Evolutionary conservation across 768 basidiomycete genomes (phyloP), one percentile per base, ranked within the genome.

Genomic region (Psilocybe cubensis): DNA sequence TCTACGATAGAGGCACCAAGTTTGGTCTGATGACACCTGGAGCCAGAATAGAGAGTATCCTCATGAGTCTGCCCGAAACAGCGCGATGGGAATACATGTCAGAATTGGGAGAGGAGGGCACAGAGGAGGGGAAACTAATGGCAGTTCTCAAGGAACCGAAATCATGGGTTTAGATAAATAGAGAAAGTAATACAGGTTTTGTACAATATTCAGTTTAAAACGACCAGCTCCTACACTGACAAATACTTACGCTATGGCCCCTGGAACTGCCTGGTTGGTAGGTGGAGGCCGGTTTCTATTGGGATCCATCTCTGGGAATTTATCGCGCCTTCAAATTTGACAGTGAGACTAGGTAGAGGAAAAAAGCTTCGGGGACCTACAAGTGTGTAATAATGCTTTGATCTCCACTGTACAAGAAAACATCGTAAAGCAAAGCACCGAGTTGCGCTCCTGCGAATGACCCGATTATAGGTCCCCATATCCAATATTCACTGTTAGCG

Each of bases 61-160:
- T 95, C 35, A 94, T 94, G 92, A 92, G 88, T 70, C 72, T 96
- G 51, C 94, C 94, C 0, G 88, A 94, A 73, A 89, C 85, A 4
- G 91, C 91, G 23, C 80, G 91, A 60, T 96, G 93, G 93, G 94
- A 96, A 73, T 96, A 95, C 70, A 88, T 88, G 84, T 79, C 83
- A 3, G 88, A 91, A 6, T 70, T 94, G 61, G 92, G 89, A 2
- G 76, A 72, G 18, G 77, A 85, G 56, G 85, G 81, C 0, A 86
- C 85, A 9, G 83, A 84, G 56, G 94, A 95, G 67, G 87, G 81
- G 17, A 79, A 79, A 50, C 64, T 94, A 29, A 61, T 91, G 29
- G 74, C 79, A 27, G 82, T 88, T 0, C 70, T 96, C 57, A 84
- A 75, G 68, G 78, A 74, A 31, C 87, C 92, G 1, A 76, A 67